Conservation (phyloP, 2,329 filamentous ascomycete species). For the Clonostachys rhizophaga region DNA sequence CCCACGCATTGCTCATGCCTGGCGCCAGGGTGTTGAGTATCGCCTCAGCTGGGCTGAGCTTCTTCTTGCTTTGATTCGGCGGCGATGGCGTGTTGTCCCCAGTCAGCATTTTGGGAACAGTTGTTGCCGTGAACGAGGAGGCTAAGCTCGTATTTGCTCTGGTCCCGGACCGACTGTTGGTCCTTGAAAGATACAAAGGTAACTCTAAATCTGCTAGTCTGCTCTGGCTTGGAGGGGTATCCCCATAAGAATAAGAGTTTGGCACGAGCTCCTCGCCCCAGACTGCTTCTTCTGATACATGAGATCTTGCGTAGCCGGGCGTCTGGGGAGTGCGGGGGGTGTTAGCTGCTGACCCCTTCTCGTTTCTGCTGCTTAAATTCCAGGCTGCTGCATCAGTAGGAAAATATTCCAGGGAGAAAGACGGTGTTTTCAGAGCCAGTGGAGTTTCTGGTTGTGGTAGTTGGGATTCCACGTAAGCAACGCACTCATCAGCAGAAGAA, state of each 20-base stretch:
- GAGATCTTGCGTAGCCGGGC: conserved; percentile 46
- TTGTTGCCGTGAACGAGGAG: conserved; percentile 46
- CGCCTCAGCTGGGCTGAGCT: conserved; percentile 57
- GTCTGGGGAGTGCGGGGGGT: conserved; percentile 57
- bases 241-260: conserved; percentile 56
- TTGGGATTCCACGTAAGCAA: conserved; percentile 52
- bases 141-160: conserved; percentile 34
- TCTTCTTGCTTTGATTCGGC: conserved; percentile 40
- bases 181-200: background rate
- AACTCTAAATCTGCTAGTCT: background rate
- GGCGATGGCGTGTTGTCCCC: conserved; percentile 35
- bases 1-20: conserved; percentile 14
- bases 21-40: conserved; percentile 51
- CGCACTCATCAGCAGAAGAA: conserved; percentile 46
- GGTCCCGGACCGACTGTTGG: background rate
- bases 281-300: conserved; percentile 48
- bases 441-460: conserved; percentile 57
- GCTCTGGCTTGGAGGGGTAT: conserved; percentile 46
- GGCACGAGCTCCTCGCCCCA: conserved; percentile 50
- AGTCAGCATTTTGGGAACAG: conserved; percentile 42
- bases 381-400: conserved; percentile 52
- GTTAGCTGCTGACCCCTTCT: conserved; percentile 47
- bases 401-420: conserved; percentile 64
- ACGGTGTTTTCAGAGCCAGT: conserved; percentile 59
- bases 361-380: conserved; percentile 45